Evolutionary conservation across 306 rosid species (phyloP).

Genomic region (Sindora glabra): DNA sequence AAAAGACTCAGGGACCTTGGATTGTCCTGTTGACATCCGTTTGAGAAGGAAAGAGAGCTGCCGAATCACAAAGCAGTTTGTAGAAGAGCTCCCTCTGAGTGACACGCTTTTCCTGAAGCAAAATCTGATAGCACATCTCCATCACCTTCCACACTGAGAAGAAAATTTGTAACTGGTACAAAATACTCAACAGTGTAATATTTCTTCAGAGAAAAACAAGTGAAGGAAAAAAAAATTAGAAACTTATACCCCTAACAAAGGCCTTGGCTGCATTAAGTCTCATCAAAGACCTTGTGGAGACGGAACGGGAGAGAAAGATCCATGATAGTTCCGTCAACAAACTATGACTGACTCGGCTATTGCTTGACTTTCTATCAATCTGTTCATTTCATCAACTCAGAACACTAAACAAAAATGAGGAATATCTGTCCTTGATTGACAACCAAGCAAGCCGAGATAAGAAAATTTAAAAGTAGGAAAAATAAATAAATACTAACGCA

Average conservation of each 20-base stretch:
- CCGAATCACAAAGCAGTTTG: slow-evolving; percentile 70
- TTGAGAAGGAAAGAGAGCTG: slow-evolving; percentile 65
- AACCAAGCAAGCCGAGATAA: neutral
- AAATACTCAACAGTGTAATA: neutral
- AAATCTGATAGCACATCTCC: slow-evolving; percentile 71
- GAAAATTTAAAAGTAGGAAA: neutral
- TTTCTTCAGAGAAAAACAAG: neutral
- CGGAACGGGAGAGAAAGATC: slow-evolving; percentile 60
- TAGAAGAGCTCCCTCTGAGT: slow-evolving; percentile 91
- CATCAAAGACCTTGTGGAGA: slow-evolving; percentile 61
- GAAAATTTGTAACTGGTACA: neutral
- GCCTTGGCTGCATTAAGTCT: slow-evolving; percentile 65
- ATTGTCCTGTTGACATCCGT: slow-evolving; percentile 67
- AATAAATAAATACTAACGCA: neutral
- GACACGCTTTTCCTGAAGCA: slow-evolving; percentile 69
- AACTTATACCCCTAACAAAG: slow-evolving; percentile 61
- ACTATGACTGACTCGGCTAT: slow-evolving; percentile 50
- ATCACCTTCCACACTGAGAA: slow-evolving; percentile 82
- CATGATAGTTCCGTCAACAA: slow-evolving; percentile 49
- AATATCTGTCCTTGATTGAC: neutral
- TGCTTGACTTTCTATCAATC: slow-evolving; percentile 60
- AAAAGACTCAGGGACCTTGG: slow-evolving; percentile 48
- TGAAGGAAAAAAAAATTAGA: neutral
- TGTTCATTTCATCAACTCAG: slow-evolving; percentile 13
- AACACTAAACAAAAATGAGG: neutral